Percentiles rank a stretch among this genome's conserved stretches.
These are phyloP conservation scores for Polytrichum commune DNA, from an alignment of 225 moss, liverwort and hornwort genomes.

Conservation along the genomic window DNA sequence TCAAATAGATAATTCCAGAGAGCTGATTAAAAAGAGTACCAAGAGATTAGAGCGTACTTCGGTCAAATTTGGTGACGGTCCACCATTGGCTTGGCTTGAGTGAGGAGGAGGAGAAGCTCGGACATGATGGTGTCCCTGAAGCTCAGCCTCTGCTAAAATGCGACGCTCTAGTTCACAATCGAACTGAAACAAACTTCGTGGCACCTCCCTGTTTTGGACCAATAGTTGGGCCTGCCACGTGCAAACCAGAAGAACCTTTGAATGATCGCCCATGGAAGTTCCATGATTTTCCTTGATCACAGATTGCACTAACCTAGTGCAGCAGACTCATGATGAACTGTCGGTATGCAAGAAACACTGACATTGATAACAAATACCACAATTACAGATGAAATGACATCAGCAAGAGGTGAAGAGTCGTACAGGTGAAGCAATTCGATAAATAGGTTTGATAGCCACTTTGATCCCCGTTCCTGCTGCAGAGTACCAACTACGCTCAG, in stretches of 20 bases:
- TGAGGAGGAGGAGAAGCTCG: constrained; percentile 16
- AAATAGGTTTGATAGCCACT: constrained; percentile 80
- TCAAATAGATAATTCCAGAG: too few species aligned
- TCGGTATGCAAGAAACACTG: too few species aligned
- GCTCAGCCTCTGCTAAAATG: constrained; percentile 83
- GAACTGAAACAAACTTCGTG: constrained; percentile 81
- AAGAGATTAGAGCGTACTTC: constrained; percentile 39
- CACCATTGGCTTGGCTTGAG: constrained; percentile 49
- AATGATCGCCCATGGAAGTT: constrained; percentile 6
- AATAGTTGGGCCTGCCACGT: constrained; percentile 58
- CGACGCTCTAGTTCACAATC: constrained; percentile 94
- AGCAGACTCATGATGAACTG: background rate
- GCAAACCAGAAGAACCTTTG: background rate
- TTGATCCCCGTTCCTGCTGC: constrained; percentile 82
- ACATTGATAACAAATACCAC: too few species aligned
- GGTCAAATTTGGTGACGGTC: constrained; percentile 32
- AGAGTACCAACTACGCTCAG: constrained; percentile 27
- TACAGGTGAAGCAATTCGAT: constrained; percentile 86
- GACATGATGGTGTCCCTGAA: constrained; percentile 47
- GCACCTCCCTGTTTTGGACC: constrained; percentile 77
- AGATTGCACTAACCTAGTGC: background rate
- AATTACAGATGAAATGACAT: too few species aligned
- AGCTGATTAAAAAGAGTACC: too few species aligned
- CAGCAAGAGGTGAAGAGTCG: constrained; percentile 6
- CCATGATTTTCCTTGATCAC: background rate